Base-by-base conservation (phyloP, 2,329 filamentous ascomycete species). In the Diaporthe sp. region DNA sequence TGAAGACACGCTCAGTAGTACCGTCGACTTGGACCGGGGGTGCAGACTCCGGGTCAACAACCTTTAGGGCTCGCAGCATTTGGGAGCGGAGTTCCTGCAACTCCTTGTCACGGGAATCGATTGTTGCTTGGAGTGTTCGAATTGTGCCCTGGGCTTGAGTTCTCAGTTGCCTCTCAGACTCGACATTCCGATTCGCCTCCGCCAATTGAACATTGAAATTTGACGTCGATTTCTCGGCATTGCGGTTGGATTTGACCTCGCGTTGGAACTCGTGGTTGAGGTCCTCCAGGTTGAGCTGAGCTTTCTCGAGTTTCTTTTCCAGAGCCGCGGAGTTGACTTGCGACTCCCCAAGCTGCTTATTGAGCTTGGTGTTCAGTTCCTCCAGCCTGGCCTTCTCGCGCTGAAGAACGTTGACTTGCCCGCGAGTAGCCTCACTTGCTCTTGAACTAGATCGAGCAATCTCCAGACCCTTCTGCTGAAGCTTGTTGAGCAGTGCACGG, bases 401-500 rank as follows among this genome's bases (percentile, higher is more conserved):
- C 78, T 96, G 95, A 39, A 98, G 87, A 75, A 93, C 92, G 53
- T 91, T 84, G 65, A 98, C 88, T 79, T 97, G 94, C 3, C 92
- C 90, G 51, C 96, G 92, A 62, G 95, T 94, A 44, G 92, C 94
- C 79, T 98, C 96, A 77, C 91, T 95, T 42, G 94, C 96, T 76
- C 93, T 93, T 7, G 96, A 98, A 76, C 92, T 95, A 0, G 96
- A 97, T 61, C 97, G 92, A 55, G 96, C 96, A 83, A 99, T 97
- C 82, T 99, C 96, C 9, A 99, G 90, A 42, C 97, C 97, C 87
- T 98, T 98, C 81, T 98, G 96, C 81, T 98, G 96, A 25, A 99
- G 89, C 84, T 98, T 98, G 86, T 98, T 98, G 78, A 98, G 89
- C n/a, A 99, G 87, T 7, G 95, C 93, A 71, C 95, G 93, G 81